A percentile compares a stretch with the other conserved stretches of the same genome.
These are phyloP conservation scores for Scenedesmus sp. DNA, from an alignment of 163 green algal species.

Conservation along the genomic window DNA sequence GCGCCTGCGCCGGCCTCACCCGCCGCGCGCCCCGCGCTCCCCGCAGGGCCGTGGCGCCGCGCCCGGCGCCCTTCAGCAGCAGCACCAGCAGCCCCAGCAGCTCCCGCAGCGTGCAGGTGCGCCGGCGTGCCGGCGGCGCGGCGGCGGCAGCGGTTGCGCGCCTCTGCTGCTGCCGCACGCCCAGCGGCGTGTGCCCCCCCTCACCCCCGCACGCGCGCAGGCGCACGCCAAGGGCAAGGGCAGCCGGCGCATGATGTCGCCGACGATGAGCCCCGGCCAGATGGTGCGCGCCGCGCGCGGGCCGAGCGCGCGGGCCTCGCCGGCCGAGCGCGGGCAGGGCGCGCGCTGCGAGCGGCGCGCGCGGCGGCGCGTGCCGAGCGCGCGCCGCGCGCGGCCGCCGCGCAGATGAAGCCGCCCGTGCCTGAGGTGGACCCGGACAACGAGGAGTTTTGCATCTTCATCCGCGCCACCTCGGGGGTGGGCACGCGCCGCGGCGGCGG, in stretches of 20 bases:
- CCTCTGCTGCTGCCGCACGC: background rate
- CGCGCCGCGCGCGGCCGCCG: background rate
- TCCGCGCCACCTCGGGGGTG: constrained; percentile 60
- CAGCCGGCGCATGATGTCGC: background rate
- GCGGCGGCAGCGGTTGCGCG: background rate
- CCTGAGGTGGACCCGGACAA: constrained; percentile 89
- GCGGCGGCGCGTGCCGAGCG: background rate
- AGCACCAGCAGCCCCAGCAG: constrained; percentile 18
- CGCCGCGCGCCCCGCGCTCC: no score
- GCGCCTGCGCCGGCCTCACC: no score
- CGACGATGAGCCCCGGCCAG: background rate
- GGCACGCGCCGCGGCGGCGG: constrained; percentile 1
- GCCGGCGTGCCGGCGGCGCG: no score
- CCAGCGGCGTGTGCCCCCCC: background rate
- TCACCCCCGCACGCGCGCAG: background rate
- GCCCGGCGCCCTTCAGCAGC: constrained; percentile 8
- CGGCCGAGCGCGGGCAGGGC: no score
- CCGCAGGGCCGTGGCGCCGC: constrained; percentile 26
- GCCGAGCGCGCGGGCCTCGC: no score
- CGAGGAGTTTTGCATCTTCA: constrained; percentile 91
- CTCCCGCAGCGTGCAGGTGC: constrained; percentile 34
- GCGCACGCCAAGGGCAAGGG: constrained; percentile 44
- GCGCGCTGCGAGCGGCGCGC: no score
- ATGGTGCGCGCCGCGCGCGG: constrained; percentile 12
- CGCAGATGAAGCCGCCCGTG: constrained; percentile 49